A percentile compares a stretch with the other conserved stretches of the same genome.
Conservation (phyloP, 345 rosid species). For the Microthlaspi erraticum region DNA sequence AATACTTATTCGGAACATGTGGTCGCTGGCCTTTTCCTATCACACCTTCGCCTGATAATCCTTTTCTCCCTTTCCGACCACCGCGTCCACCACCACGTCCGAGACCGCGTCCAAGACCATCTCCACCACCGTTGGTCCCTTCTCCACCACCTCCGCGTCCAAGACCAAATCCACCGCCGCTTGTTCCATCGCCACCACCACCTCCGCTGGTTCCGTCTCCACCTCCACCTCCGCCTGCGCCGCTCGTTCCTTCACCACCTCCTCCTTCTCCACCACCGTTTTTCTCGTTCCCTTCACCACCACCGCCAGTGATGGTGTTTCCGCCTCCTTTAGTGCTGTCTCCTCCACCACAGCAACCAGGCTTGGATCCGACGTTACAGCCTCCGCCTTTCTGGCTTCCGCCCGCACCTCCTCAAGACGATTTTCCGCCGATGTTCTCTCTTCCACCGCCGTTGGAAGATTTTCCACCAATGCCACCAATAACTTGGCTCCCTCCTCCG, state of each 20-base stretch:
- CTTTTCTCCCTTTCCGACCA: conserved; percentile 48
- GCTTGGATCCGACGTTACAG: not conserved
- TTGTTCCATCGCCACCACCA: conserved; percentile 29
- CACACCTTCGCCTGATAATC: conserved; percentile 50
- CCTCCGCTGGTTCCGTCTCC: conserved; percentile 29
- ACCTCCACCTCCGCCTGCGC: conserved; percentile 38
- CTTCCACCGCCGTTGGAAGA: conserved; percentile 37
- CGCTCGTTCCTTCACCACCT: conserved; percentile 46
- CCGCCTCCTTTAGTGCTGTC: conserved; percentile 43
- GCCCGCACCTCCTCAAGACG: conserved; percentile 8
- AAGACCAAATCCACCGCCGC: conserved; percentile 31
- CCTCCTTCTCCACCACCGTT: conserved; percentile 43
- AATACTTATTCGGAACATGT: conserved; percentile 54
- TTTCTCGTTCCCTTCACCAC: conserved; percentile 38
- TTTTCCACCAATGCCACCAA: conserved; percentile 46
- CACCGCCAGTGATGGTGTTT: conserved; percentile 40
- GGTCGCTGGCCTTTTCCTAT: conserved; percentile 67
- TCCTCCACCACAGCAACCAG: conserved; percentile 41
- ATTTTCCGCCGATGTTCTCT: conserved; percentile 18
- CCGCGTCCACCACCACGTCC: conserved; percentile 37
- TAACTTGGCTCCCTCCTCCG: conserved; percentile 40
- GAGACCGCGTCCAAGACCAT: conserved; percentile 32
- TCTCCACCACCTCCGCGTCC: conserved; percentile 37
- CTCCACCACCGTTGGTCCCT: conserved; percentile 19
- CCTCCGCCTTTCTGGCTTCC: conserved; percentile 38